Percentiles rank a stretch among this genome's conserved stretches.
Evolutionary conservation across 2,329 filamentous ascomycete species (phyloP).

Genomic region (Cordyceps cicadae): DNA sequence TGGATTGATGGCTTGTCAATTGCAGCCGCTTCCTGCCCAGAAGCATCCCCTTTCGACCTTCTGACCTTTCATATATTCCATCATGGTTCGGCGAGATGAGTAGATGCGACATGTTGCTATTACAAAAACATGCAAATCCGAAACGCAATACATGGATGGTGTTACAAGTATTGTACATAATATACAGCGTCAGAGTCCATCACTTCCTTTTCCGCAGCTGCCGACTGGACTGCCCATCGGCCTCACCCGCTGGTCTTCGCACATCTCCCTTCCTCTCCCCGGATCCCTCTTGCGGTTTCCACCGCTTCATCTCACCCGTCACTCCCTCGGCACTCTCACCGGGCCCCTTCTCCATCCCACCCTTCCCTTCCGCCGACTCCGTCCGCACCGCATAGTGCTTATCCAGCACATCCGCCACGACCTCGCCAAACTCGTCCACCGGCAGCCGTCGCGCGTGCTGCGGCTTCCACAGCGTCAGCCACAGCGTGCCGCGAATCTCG

Average conservation of each 20-base stretch:
- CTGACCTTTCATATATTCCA: neutral
- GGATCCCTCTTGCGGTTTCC: neutral
- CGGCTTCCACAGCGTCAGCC: constrained; percentile 17
- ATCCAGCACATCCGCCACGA: constrained; percentile 10
- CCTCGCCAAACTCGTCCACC: constrained; percentile 16
- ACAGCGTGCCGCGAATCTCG: constrained; percentile 20
- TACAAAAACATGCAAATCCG: no score
- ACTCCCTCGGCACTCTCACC: neutral
- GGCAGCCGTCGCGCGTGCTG: constrained; percentile 13
- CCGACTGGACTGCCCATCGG: neutral
- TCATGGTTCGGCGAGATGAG: neutral
- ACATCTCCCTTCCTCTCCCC: neutral
- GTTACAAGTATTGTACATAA: neutral
- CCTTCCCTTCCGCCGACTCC: neutral
- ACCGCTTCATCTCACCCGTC: neutral
- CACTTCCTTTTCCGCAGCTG: neutral
- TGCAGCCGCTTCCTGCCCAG: no score
- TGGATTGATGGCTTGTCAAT: no score
- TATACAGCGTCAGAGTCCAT: neutral
- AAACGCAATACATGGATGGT: neutral
- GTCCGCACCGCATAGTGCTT: neutral
- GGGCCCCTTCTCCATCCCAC: no score
- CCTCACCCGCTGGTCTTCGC: neutral
- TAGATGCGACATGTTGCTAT: neutral
- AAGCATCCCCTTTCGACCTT: neutral